Base-by-base conservation (phyloP, 768 basidiomycete genomes). In the Cystofilobasidium capitatum region DNA sequence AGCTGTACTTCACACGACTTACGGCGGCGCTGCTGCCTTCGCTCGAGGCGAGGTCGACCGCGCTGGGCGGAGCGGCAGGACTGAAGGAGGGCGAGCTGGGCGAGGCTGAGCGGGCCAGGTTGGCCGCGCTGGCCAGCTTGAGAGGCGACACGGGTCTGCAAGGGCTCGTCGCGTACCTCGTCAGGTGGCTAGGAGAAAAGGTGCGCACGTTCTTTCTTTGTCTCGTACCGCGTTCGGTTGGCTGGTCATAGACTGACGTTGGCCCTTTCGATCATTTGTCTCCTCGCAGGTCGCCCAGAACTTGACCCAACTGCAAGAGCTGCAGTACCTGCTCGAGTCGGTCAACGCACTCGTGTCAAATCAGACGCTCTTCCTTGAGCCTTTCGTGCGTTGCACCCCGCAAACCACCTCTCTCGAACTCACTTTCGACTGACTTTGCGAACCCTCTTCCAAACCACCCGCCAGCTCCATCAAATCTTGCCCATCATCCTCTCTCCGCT, bases 401-500 rank as follows among this genome's bases (percentile, higher is more conserved):
- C 5, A 55, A 65, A 17, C 60, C 16, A 17, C 31, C 13, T 14
- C 17, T n/a, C 31, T 37, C 35, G 40, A 1, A 42, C 45, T 20
- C 5, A 37, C n/a, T n/a, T 35, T 29, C 47, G 12, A 9, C 13
- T 35, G 24, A 14, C 33, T 20, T 42, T 24, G 26, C 17, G 5
- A 17, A 31, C 17, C 9, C 29, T 62, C 64, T 17, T 13, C 16
- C 16, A 31, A 14, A 16, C 22, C 33, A 29, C 29, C 31, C 29
- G 24, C 40, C 71, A 97, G 92, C 82, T 98, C 6, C 96, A 98
- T 74, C 94, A 98, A 86, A 82, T 98, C 20, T 83, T 98, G 0
- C 93, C 93, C 1, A 87, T 93, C 0, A 83, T 97, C 62, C 84
- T 99, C 37, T 96, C 94, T 7, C 87, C 87, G 65, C 84, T 99